Evolutionary conservation across 352 stramenopile species (phyloP).

Genomic region (Thraustochytrium sp.): DNA sequence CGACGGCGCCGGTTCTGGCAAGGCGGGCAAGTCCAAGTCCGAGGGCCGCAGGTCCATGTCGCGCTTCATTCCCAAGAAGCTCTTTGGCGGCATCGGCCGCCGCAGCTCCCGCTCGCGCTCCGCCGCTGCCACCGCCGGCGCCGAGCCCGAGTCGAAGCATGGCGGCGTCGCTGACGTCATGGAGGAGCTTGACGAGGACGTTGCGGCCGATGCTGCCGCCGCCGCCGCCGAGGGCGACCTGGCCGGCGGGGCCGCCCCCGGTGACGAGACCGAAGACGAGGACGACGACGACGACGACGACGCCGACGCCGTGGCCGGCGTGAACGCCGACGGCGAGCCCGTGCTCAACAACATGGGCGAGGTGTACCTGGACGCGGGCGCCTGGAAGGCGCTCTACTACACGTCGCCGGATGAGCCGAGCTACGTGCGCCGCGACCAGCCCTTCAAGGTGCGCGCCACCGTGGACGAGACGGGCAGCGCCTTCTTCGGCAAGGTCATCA

Average conservation of each 20-base stretch:
- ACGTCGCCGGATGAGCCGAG: neutral
- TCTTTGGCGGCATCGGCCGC: neutral
- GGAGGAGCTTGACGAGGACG: no score
- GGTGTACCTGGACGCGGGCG: neutral
- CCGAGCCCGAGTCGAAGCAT: neutral
- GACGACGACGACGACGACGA: neutral
- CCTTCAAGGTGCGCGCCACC: neutral
- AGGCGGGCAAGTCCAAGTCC: neutral
- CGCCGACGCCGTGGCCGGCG: neutral
- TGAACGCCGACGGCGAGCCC: neutral
- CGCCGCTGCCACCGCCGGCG: no score
- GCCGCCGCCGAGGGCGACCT: neutral
- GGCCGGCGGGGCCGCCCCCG: neutral
- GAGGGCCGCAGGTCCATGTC: neutral
- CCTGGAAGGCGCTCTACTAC: constrained; percentile 11
- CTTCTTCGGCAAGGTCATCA: constrained; percentile 18
- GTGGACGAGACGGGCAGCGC: neutral
- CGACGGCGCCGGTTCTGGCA: neutral
- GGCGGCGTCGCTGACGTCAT: neutral
- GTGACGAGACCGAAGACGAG: neutral
- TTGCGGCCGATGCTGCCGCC: neutral
- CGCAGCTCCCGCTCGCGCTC: neutral
- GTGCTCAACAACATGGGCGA: neutral
- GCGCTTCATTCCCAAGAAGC: neutral
- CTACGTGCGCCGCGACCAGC: neutral